These are phyloP conservation scores for Warburgia ugandensis DNA, from an alignment of 164 flowering plant genomes.

Conservation along the genomic window DNA sequence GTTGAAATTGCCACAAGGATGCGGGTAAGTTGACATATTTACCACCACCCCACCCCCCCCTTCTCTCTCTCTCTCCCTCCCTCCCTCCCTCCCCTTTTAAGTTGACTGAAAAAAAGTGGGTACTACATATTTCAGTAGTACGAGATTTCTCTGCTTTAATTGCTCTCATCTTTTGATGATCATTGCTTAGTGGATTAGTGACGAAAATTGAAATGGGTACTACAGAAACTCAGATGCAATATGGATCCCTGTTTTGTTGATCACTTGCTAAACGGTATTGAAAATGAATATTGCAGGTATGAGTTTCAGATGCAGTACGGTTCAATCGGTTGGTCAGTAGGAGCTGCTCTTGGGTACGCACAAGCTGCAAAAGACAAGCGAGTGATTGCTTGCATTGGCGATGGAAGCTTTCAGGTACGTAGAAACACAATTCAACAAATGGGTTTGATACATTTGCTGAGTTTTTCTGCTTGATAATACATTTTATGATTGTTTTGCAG, in stretches of 20 bases:
- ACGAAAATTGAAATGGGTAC: not conserved
- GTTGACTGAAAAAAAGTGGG: too few relatives aligned
- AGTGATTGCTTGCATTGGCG: constrained; percentile 67
- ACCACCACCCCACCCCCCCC: not conserved
- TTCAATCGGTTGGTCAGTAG: constrained; percentile 86
- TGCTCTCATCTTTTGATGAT: not conserved
- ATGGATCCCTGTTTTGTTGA: not conserved
- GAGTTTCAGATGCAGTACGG: constrained; percentile 22
- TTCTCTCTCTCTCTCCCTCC: too few relatives aligned
- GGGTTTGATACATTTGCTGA: not conserved
- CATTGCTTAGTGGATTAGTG: not conserved
- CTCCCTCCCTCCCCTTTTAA: too few relatives aligned
- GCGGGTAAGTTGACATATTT: constrained; percentile 41
- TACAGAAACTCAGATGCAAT: not conserved
- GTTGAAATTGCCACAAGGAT: constrained; percentile 66
- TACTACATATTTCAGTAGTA: not conserved
- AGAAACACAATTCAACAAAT: not conserved
- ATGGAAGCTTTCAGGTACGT: constrained; percentile 77
- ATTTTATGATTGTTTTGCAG: constrained; percentile 18
- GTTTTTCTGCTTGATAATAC: not conserved
- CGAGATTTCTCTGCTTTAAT: not conserved
- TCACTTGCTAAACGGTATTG: not conserved
- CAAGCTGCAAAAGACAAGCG: constrained; percentile 70
- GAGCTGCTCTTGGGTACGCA: constrained; percentile 90
- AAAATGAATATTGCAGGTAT: constrained; percentile 3